Base-by-base conservation (phyloP, 345 rosid species). In the Triadica sebifera region DNA sequence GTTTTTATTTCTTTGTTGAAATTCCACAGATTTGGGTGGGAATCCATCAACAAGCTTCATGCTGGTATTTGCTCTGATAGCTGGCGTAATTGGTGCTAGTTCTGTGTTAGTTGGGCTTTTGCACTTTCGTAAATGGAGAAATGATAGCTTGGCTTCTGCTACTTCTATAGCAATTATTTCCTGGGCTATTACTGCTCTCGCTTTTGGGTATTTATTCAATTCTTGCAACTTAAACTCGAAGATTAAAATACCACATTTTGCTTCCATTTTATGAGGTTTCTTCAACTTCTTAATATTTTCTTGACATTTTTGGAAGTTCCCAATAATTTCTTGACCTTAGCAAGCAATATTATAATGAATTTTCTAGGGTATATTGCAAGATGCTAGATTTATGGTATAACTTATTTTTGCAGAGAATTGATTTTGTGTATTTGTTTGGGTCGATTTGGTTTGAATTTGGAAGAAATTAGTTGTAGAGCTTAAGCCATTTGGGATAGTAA, bases 191-290 rank as follows among this genome's bases (percentile, higher is more conserved):
- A 77, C 77, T 25, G 76, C 82, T 71, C 81, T 83, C 55, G 86
- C 86, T 72, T 75, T 81, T 49, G 84, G 89, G 86, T 81, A 67
- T 25, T 5, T 29, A 7, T 34, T 39, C 24, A 43, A 43, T 43
- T 43, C 5, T 43, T 8, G 4, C 9, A 43, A 43, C 8, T 43
- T 43, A 43, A 43, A 43, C 5, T 5, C 5, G 47, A 43, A 29
- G 1, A 29, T 29, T 29, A n/a, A 29, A 29, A 29, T 29, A 29
- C 34, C 34, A 29, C 34, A 15, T 49, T 34, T 4, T 5, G 20
- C 16, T 9, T 57, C 46, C 37, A n/a, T 60, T 34, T 20, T 5
- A 11, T 29, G 34, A 62, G 22, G 8, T 17, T 64, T 24, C 29
- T 19, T 56, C 61, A 56, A 56, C 11, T 19, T 56, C 5, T 56